Conservation (phyloP, 768 basidiomycete genomes). For the Crepidotus variabilis region DNA sequence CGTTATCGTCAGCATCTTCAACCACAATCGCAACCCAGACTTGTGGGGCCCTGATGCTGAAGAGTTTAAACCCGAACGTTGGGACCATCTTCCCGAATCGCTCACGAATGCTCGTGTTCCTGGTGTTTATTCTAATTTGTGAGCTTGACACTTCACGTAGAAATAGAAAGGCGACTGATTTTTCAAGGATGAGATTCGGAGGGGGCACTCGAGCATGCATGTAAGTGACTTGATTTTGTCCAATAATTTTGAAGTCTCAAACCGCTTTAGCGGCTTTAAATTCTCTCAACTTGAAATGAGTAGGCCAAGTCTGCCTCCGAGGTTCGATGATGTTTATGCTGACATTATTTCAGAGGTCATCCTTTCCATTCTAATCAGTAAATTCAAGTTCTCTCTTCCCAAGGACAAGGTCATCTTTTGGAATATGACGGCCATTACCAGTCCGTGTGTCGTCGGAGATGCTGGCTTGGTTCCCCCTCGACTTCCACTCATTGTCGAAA, state of each 20-base stretch:
- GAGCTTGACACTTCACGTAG: slow-evolving; percentile 14
- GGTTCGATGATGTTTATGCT: not conserved
- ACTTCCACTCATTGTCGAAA: not conserved
- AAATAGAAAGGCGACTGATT: not conserved
- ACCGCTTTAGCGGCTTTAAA: slow-evolving; percentile 47
- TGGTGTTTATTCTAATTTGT: too few relatives aligned
- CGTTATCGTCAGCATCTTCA: slow-evolving; percentile 31
- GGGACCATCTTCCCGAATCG: slow-evolving; percentile 20
- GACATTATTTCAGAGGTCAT: slow-evolving; percentile 19
- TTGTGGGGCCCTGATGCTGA: slow-evolving; percentile 40
- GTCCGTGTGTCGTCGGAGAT: slow-evolving; percentile 13
- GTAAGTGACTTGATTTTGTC: slow-evolving; percentile 21
- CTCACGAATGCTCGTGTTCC: slow-evolving; percentile 11
- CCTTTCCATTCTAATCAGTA: slow-evolving; percentile 13
- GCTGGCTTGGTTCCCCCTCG: not conserved
- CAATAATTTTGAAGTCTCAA: slow-evolving; percentile 38
- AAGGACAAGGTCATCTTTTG: slow-evolving; percentile 17
- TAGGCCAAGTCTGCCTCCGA: slow-evolving; percentile 18
- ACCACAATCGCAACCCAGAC: too few relatives aligned
- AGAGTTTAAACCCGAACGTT: slow-evolving; percentile 46
- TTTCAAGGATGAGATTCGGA: slow-evolving; percentile 34
- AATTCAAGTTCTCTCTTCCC: slow-evolving; percentile 15
- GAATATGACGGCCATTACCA: slow-evolving; percentile 19
- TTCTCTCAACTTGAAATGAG: too few relatives aligned
- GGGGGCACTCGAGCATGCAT: slow-evolving; percentile 36